These are phyloP conservation scores for Lichtheimia ornata DNA, from an alignment of 371 early-diverging fungal genomes.

Conservation along the genomic window DNA sequence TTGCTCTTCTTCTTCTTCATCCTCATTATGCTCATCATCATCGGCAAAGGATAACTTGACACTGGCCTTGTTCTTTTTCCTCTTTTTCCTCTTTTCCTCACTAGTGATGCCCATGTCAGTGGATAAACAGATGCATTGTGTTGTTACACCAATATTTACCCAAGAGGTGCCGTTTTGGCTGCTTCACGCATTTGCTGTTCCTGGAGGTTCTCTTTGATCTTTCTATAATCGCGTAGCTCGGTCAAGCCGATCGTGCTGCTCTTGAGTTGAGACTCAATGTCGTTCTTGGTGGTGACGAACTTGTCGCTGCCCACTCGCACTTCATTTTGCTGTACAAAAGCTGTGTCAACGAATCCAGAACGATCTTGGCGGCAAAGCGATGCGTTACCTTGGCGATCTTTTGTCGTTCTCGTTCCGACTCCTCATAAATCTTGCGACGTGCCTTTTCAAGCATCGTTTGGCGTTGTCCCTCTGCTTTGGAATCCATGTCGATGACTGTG, in stretches of 20 bases:
- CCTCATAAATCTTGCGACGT: slow-evolving; percentile 71
- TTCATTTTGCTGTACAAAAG: slow-evolving; percentile 58
- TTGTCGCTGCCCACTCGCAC: slow-evolving; percentile 79
- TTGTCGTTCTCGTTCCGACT: slow-evolving; percentile 75
- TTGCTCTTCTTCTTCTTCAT: slow-evolving; percentile 24
- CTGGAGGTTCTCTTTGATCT: slow-evolving; percentile 79
- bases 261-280: slow-evolving; percentile 84
- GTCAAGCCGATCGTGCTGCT: slow-evolving; percentile 89
- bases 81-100: slow-evolving; percentile 62
- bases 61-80: slow-evolving; percentile 58
- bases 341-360: not conserved
- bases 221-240: slow-evolving; percentile 85
- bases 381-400: slow-evolving; percentile 71
- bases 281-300: slow-evolving; percentile 78
- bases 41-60: slow-evolving; percentile 73
- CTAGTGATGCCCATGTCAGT: slow-evolving; percentile 14
- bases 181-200: slow-evolving; percentile 80
- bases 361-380: slow-evolving; percentile 11
- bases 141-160: slow-evolving; percentile 21
- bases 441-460: slow-evolving; percentile 76
- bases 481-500: slow-evolving; percentile 32
- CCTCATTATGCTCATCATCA: slow-evolving; percentile 45
- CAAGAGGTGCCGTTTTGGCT: slow-evolving; percentile 60
- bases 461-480: slow-evolving; percentile 67
- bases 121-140: not conserved